A percentile compares a stretch with the other conserved stretches of the same genome.
Evolutionary conservation across 2,329 filamentous ascomycete species (phyloP).

Genomic region (Dothideomycetes sp.): DNA sequence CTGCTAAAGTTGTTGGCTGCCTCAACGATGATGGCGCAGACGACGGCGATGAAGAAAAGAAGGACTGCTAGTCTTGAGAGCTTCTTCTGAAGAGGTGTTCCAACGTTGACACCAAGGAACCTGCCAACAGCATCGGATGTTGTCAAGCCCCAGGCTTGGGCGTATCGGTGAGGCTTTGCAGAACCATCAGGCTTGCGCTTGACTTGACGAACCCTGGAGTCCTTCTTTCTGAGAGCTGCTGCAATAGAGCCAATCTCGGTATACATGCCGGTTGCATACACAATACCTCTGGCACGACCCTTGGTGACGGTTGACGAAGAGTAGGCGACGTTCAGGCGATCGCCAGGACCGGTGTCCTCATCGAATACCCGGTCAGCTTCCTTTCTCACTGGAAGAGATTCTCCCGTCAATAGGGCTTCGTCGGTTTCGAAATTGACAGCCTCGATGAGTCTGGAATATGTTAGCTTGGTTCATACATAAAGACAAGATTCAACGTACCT

Average conservation of each 20-base stretch:
- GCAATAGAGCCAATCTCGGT: conserved; percentile 63
- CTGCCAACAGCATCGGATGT: conserved; percentile 49
- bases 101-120: conserved; percentile 58
- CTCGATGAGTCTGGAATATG: conserved; percentile 34
- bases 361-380: conserved; percentile 21
- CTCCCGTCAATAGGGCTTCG: conserved; percentile 61
- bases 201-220: conserved; percentile 28
- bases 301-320: conserved; percentile 56
- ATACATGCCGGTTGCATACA: conserved; percentile 51
- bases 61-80: conserved; percentile 72
- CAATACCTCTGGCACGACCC: conserved; percentile 53
- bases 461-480: neutral
- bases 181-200: conserved; percentile 32
- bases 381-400: conserved; percentile 45
- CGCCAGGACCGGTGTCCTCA: conserved; percentile 45
- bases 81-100: conserved; percentile 72
- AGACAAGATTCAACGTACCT: neutral
- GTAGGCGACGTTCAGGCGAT: conserved; percentile 56
- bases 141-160: conserved; percentile 45
- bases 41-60: conserved; percentile 61
- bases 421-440: conserved; percentile 58
- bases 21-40: conserved; percentile 58
- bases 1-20: conserved; percentile 50
- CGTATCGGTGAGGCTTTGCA: conserved; percentile 26
- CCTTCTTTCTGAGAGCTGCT: conserved; percentile 49